Evolutionary conservation across 305 asterid species (phyloP).

Genomic region (Fraxinus greggii): DNA sequence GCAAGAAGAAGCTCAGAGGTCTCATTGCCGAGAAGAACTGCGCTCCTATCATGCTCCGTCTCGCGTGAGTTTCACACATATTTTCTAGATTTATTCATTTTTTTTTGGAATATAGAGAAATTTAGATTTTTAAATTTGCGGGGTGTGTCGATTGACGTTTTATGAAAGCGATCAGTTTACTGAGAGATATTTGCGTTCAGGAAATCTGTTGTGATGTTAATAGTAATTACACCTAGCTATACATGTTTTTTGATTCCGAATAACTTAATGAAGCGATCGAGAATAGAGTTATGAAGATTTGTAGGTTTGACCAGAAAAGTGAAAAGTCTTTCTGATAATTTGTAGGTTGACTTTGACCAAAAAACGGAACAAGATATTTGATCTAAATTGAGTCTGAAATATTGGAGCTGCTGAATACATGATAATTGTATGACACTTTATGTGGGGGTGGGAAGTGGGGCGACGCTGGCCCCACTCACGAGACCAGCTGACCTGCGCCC

Average conservation of each 20-base stretch:
- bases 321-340: not conserved
- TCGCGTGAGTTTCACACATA: conserved; percentile 49
- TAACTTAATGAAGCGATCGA: not conserved
- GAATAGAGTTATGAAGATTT: not conserved
- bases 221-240: not conserved
- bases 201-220: not conserved
- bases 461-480: not conserved
- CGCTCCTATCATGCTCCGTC: conserved; percentile 89
- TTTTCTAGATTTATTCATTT: not conserved
- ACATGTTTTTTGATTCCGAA: not conserved
- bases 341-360: not conserved
- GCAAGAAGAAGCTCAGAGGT: conserved; percentile 81
- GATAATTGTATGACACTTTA: not conserved
- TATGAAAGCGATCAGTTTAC: not conserved
- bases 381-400: not conserved
- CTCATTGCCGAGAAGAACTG: conserved; percentile 90
- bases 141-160: not conserved
- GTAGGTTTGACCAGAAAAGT: not conserved
- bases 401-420: not conserved
- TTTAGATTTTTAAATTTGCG: not conserved
- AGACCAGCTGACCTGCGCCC: not conserved
- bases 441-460: not conserved
- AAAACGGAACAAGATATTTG: not conserved
- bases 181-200: not conserved
- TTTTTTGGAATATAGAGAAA: not conserved